These are phyloP conservation scores for Scheffersomyces lignicola DNA, from an alignment of 1,139 yeast species.

Conservation along the genomic window DNA sequence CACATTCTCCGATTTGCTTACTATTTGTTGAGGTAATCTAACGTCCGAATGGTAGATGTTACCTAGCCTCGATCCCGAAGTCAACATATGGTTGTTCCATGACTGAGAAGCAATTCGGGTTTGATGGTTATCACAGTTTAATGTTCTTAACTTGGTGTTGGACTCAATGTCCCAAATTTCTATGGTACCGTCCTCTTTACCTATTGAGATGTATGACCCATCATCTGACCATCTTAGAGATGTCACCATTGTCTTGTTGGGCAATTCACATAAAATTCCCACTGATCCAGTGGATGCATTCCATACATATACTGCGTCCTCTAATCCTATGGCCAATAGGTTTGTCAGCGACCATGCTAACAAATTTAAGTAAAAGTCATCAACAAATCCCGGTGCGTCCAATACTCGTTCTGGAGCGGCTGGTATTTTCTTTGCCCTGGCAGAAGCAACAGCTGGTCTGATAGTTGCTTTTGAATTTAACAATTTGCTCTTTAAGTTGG, in stretches of 20 bases:
- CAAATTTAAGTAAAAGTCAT: conserved; percentile 87
- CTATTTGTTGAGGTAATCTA: conserved; percentile 78
- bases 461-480: conserved; percentile 16
- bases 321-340: conserved; percentile 86
- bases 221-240: conserved; percentile 92
- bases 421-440: conserved; percentile 70
- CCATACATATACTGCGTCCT: conserved; percentile 86
- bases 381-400: conserved; percentile 94
- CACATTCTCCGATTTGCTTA: conserved; percentile 46
- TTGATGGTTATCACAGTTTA: conserved; percentile 61
- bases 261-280: conserved; percentile 63
- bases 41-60: conserved; percentile 89
- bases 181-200: conserved; percentile 78
- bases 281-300: conserved; percentile 86
- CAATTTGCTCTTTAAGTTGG: conserved; percentile 20
- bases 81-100: conserved; percentile 81
- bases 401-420: conserved; percentile 90
- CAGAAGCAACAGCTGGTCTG: conserved; percentile 52
- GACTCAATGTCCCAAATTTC: conserved; percentile 96
- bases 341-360: conserved; percentile 87
- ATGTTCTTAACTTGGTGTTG: conserved; percentile 70
- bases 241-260: conserved; percentile 55
- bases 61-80: conserved; percentile 85
- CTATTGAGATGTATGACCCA: conserved; percentile 83
- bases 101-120: conserved; percentile 80